Percentiles rank a stretch among this genome's conserved stretches.
These are phyloP conservation scores for Kodamaea fukazawae DNA, from an alignment of 805 yeast genomes.

Conservation along the genomic window DNA sequence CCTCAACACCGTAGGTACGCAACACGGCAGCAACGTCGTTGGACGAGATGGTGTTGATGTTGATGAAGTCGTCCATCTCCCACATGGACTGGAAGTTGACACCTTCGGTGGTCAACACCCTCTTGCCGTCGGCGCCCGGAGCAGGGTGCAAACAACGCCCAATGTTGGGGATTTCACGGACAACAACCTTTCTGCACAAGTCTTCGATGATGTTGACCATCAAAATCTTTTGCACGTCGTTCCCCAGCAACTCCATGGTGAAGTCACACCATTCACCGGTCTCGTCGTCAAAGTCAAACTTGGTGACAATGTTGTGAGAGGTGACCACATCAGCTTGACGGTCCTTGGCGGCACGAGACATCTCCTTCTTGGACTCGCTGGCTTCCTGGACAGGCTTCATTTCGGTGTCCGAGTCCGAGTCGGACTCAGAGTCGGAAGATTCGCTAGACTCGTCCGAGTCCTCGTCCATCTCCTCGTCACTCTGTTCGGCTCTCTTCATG, in stretches of 20 bases:
- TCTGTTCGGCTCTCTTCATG: conserved; percentile 78
- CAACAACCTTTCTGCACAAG: conserved; percentile 84
- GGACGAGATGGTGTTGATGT: conserved; percentile 84
- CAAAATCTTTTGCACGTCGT: conserved; percentile 81
- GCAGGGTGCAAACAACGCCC: conserved; percentile 90
- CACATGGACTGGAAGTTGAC: conserved; percentile 97
- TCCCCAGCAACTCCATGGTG: conserved; percentile 72
- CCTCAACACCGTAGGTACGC: conserved; percentile 95
- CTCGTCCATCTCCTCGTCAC: conserved; percentile 62
- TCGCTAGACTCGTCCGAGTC: conserved; percentile 6
- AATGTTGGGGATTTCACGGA: conserved; percentile 85
- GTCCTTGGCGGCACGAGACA: conserved; percentile 67
- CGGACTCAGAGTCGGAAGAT: conserved; percentile 32
- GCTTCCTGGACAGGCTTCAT: conserved; percentile 33
- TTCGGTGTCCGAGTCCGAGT: conserved; percentile 35
- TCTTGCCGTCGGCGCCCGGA: conserved; percentile 58
- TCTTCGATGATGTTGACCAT: conserved; percentile 97
- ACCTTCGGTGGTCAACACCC: conserved; percentile 92
- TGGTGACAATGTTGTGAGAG: conserved; percentile 67
- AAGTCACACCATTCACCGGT: conserved; percentile 92
- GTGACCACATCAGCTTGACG: conserved; percentile 83
- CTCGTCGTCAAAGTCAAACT: conserved; percentile 86
- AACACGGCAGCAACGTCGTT: conserved; percentile 92
- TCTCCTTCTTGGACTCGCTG: neutral
- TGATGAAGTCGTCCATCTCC: conserved; percentile 92